These are phyloP conservation scores for Pseudognaphalium luteoalbum DNA, from an alignment of 129 eudicot species.

Conservation along the genomic window DNA sequence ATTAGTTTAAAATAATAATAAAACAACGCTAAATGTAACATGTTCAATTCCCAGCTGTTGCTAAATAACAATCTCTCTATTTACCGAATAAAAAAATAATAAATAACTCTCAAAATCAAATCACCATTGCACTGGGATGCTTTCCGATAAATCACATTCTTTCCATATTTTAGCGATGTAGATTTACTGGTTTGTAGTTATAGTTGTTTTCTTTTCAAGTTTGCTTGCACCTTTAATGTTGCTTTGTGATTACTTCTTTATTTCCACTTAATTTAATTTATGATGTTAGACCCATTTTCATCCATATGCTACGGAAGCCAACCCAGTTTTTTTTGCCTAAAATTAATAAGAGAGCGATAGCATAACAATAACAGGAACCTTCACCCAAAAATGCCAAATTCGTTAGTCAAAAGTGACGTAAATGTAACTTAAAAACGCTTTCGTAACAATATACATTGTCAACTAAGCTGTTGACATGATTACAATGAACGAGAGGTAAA, in stretches of 20 bases:
- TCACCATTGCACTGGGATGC: too few species aligned
- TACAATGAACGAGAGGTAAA: neutral
- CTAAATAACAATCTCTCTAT: too few species aligned
- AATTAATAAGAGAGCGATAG: neutral
- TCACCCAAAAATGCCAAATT: neutral
- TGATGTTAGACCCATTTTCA: neutral
- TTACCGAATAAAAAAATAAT: too few species aligned
- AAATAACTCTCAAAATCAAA: too few species aligned
- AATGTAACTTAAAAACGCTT: neutral
- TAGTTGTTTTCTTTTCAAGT: neutral
- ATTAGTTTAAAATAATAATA: too few species aligned
- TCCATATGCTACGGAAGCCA: neutral
- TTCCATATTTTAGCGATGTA: neutral
- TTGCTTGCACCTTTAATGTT: neutral
- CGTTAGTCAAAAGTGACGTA: neutral
- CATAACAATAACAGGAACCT: conserved; percentile 7
- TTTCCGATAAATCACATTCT: too few species aligned
- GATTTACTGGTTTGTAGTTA: neutral
- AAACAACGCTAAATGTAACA: too few species aligned
- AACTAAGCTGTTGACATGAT: neutral
- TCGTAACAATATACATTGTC: neutral
- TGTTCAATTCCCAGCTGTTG: too few species aligned
- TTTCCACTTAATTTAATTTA: neutral
- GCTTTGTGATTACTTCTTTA: conserved; percentile 1
- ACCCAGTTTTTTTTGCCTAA: neutral